Conservation (phyloP, 345 rosid species). For the Lumnitzera racemosa region DNA sequence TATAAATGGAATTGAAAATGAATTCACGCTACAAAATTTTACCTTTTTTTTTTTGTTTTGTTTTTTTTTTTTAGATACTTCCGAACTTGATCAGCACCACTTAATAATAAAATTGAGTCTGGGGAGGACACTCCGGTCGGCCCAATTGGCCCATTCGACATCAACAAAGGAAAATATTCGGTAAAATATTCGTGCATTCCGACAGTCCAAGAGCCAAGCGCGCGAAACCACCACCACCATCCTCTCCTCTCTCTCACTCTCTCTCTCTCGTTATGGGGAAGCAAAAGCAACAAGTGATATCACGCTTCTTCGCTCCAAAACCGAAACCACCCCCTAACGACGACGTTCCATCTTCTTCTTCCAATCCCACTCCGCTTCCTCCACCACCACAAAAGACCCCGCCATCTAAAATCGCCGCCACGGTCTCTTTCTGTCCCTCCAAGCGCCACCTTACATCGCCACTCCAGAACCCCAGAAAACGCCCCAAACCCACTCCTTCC, state of each 20-base stretch:
- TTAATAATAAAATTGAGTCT: too few species aligned
- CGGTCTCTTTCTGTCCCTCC: slow-evolving; percentile 58
- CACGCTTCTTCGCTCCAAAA: slow-evolving; percentile 85
- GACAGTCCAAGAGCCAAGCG: not conserved
- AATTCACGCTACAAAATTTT: too few species aligned
- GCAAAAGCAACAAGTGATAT: slow-evolving; percentile 74
- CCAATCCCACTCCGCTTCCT: slow-evolving; percentile 11
- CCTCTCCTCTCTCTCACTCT: not conserved
- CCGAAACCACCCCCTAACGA: slow-evolving; percentile 25
- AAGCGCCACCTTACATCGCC: slow-evolving; percentile 68
- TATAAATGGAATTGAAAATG: too few species aligned
- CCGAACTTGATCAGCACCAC: too few species aligned
- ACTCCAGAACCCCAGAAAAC: slow-evolving; percentile 33
- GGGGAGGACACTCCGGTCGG: too few species aligned
- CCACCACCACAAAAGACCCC: slow-evolving; percentile 17
- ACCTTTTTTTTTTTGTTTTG: too few species aligned
- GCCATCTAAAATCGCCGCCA: slow-evolving; percentile 50
- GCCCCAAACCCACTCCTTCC: slow-evolving; percentile 32
- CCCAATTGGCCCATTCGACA: too few species aligned
- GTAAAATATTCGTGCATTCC: too few species aligned
- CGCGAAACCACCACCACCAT: slow-evolving; percentile 5
- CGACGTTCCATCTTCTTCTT: slow-evolving; percentile 10
- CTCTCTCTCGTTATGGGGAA: slow-evolving; percentile 41
- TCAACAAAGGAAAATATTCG: too few species aligned
- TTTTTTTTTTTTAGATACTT: too few species aligned